Evolutionary conservation across 306 rosid genomes (phyloP).

Genomic region (Citrullus mucosospermus): DNA sequence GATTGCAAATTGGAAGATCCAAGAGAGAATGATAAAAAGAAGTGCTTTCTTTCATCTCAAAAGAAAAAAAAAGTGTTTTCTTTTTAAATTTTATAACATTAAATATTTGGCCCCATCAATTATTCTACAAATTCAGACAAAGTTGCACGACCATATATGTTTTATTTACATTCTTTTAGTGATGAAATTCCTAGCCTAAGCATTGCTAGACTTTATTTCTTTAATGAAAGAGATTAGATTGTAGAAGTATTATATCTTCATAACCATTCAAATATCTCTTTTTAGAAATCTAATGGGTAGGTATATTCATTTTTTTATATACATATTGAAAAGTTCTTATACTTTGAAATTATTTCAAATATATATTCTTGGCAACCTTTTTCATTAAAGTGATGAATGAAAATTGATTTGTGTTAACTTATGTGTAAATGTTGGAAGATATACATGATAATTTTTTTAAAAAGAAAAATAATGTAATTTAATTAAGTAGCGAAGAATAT

Average conservation of each 20-base stretch:
- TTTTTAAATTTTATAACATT: neutral
- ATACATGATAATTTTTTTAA: too few relatives aligned
- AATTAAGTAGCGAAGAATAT: too few relatives aligned
- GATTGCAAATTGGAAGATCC: constrained; percentile 3
- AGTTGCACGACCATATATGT: neutral
- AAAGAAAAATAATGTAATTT: too few relatives aligned
- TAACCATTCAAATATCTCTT: neutral
- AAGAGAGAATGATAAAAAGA: constrained; percentile 1
- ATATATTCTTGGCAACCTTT: too few relatives aligned
- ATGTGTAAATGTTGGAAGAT: too few relatives aligned
- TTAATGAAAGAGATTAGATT: neutral
- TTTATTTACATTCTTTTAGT: neutral
- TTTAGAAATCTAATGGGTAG: too few relatives aligned
- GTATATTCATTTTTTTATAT: too few relatives aligned
- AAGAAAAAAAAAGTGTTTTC: neutral
- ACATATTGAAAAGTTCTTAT: too few relatives aligned
- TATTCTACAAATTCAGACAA: neutral
- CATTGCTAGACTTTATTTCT: neutral
- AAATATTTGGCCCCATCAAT: neutral
- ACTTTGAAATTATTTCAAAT: too few relatives aligned
- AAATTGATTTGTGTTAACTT: too few relatives aligned
- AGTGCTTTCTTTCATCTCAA: neutral
- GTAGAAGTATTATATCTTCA: too few relatives aligned
- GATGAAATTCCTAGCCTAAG: neutral
- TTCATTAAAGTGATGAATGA: too few relatives aligned